Base-by-base conservation (phyloP, 768 basidiomycete species). In the Pisolithus albus region DNA sequence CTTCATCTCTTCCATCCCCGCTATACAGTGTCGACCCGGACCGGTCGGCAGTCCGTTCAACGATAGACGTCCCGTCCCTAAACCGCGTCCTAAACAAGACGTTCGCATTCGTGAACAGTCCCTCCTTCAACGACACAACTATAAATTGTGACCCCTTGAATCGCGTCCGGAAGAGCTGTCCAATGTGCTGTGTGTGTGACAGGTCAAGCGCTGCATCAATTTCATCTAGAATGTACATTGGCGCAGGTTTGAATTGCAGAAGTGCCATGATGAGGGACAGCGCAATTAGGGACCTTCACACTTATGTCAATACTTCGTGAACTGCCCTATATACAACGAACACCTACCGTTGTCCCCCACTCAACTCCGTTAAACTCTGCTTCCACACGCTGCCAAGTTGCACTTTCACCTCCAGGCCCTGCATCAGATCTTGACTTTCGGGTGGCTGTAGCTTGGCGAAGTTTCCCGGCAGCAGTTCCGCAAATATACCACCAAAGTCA, bases 61-160 rank as follows among this genome's bases (percentile, higher is more conserved):
- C 92, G 48, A 95, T 76, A 21, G 85, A 89, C 5, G 93, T 98
- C 3, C 94, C 95, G 61, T 99, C 93, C 28, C 91, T 77, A 75
- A 98, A 97, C 49, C 88, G 80, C 13, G 94, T 88, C 32, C 85
- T 80, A 77, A 98, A 99, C 30, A 97, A 73, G 11, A 93, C 94
- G 61, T 99, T 98, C 37, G 95, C 96, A 59, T 98, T 97, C 8
- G 92, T 92, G 72, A 98, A 98, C 42, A 97, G 75, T 5, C 95
- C 95, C 61, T 98, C 96, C 69, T 98, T 98, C 51, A 98, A 74
- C 18, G 87, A 91, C 52, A 98, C 95, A 46, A 98, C 96, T 62
- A 98, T 96, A 72, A 97, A 99, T 66, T 99, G 96, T 15, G 88
- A 88, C 39, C 95, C 95, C 71, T 92, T 94, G 80, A 99, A 99